Evolutionary conservation across 2,329 filamentous ascomycete species (phyloP), one percentile per base, ranked within the genome.

Genomic region (Endocalyx cinctus): DNA sequence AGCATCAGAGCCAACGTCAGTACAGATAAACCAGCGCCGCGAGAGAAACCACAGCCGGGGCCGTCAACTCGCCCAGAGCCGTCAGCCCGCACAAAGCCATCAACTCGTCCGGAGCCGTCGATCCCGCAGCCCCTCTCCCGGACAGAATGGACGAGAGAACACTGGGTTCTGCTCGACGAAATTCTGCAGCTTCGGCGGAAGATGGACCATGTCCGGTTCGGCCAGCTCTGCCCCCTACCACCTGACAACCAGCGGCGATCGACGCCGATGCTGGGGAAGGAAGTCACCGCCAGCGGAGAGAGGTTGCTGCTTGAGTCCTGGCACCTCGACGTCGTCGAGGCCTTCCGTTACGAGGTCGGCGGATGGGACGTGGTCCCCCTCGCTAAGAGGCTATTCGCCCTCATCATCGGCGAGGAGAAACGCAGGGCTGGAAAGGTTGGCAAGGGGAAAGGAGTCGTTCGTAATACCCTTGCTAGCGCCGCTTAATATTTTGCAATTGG

Each of bases 311-410:
- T 79, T 13, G 65, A 76, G 52, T 50, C 60, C 36, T 78, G 74
- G 74, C 75, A 79, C 38, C 53, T 78, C 13, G 74, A 79, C 38
- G 64, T 77, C 34, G 64, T 78, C 16, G 69, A 76, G 37, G 73
- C 67, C 4, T 79, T 78, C 46, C 57, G 55, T 36, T 48, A 49
- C 10, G 60, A 69, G 37, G 61, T 74, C 3, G 66, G 65, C 13
- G 63, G 58, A 8, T 78, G 73, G 72, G 64, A 69, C 15, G 72
- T 69, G 43, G 57, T 46, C 6, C 55, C 54, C 10, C 52, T 79
- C 6, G 67, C 66, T 8, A 75, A 70, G 57, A 54, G 74, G 27
- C 50, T 79, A 15, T 77, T 77, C 50, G 64, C 65, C 25, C 55
- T 79, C 16, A 54, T 78, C 3, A 54, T 74, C 0, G 72, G 69